Percentiles rank a stretch among this genome's conserved stretches.
These are phyloP conservation scores for Fusarium torulosum DNA, from an alignment of 2,329 filamentous ascomycete species.

Conservation along the genomic window DNA sequence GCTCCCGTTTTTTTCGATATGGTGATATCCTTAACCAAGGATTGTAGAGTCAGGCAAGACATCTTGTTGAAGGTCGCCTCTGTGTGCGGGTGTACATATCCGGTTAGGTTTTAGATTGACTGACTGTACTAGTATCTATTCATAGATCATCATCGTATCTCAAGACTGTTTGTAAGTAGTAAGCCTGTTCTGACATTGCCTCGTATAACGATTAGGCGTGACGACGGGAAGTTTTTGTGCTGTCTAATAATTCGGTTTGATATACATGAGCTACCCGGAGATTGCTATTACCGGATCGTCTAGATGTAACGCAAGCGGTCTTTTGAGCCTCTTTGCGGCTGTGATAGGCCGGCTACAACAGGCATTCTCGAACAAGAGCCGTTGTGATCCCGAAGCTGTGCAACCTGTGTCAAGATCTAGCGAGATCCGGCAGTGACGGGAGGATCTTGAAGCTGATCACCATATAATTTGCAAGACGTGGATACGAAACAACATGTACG, in stretches of 20 bases:
- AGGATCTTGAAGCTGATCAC: neutral
- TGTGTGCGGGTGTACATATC: neutral
- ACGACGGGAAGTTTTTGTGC: conserved; percentile 1
- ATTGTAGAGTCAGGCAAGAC: neutral
- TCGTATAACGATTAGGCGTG: neutral
- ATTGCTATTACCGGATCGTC: conserved; percentile 27
- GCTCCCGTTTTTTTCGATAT: neutral
- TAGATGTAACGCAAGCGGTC: conserved; percentile 39
- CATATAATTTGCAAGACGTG: conserved; percentile 5
- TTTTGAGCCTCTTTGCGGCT: conserved; percentile 21
- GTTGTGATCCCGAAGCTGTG: conserved; percentile 30
- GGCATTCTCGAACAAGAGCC: conserved; percentile 31
- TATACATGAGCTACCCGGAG: conserved; percentile 21
- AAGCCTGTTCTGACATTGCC: neutral
- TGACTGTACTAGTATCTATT: neutral
- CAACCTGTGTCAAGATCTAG: conserved; percentile 30
- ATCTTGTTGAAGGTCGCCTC: neutral
- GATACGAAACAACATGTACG: neutral
- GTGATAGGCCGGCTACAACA: conserved; percentile 24
- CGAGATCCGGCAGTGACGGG: conserved; percentile 33
- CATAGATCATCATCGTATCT: neutral
- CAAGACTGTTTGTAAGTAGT: neutral
- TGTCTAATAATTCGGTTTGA: conserved; percentile 23
- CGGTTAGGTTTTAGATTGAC: neutral
- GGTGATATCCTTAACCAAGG: neutral